Base-by-base conservation (phyloP, 75 land plant species). In the Picea sitchensis region DNA sequence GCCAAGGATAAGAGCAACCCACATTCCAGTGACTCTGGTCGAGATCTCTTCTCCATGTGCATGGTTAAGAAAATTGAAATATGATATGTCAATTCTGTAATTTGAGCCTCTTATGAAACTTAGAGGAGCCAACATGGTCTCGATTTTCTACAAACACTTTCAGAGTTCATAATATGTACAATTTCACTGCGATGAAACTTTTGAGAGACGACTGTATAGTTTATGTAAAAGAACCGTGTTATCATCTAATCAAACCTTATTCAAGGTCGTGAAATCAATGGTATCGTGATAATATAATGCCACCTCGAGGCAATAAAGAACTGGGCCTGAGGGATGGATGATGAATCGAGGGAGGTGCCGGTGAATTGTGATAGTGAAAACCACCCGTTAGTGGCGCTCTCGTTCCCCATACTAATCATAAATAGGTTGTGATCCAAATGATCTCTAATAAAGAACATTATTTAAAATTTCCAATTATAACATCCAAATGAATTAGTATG, bases 1-100 rank as follows among this genome's bases (percentile, higher is more conserved):
- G 79, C 96, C 94, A 94, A 12, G 96, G 96, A 78, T 94, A 94
- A 9, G 94, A 11, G 89, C 80, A 47, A 88, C 87, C 96, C 94
- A 94, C 0, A 77, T 78, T 26, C 94, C 92, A 51, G 32, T 83
- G 57, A 76, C 86, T 58, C 68, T 86, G 5, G 91, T 88, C 14
- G 60, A 81, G 73, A 80, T 54, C 90, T 94, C 96, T n/a, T 63
- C 86, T 15, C 44, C 31, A 82, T 84, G 83, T 54, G 91, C 96
- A 1, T 92, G 86, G 14, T 85, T 36, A 4, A 94, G 76, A 68
- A 94, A 94, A 2, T 90, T 89, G 79, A 78, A 78, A 85, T 92
- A 94, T 47, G 80, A 72, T 36, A 94, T 60, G 83, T 94, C 92
- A 63, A 78, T 80, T 58, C 67, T 20, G 84, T 86, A 91, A 56